Conservation (phyloP, 2,329 filamentous ascomycete genomes). For the Atkinsonella hypoxylon region DNA sequence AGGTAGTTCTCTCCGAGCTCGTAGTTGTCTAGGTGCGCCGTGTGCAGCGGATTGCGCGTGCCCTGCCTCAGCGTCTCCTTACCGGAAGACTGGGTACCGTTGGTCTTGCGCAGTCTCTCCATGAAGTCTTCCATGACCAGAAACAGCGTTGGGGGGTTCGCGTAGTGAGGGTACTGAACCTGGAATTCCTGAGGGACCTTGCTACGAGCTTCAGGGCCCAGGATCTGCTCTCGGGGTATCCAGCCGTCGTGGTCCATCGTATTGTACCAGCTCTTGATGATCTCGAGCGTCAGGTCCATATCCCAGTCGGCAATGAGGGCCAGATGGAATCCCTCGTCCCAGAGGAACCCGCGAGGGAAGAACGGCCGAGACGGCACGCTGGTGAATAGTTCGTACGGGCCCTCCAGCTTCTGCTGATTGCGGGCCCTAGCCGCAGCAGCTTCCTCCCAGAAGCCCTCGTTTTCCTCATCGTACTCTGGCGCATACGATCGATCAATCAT, state of each 20-base stretch:
- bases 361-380: slow-evolving; percentile 87
- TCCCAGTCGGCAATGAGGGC: slow-evolving; percentile 91
- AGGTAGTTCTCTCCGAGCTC: slow-evolving; percentile 61
- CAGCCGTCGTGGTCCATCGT: slow-evolving; percentile 95
- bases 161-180: slow-evolving; percentile 91
- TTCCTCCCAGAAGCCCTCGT: slow-evolving; percentile 92
- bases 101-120: slow-evolving; percentile 55
- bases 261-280: slow-evolving; percentile 91
- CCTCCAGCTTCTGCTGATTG: slow-evolving; percentile 58
- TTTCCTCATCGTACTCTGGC: slow-evolving; percentile 88
- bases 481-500: slow-evolving; percentile 84
- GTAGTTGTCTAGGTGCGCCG: slow-evolving; percentile 53
- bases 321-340: slow-evolving; percentile 96
- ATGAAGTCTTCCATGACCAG: slow-evolving; percentile 77
- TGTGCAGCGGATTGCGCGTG: slow-evolving; percentile 36
- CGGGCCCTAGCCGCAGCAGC: slow-evolving; percentile 66
- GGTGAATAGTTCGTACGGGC: slow-evolving; percentile 80
- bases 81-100: slow-evolving; percentile 31
- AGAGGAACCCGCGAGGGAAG: slow-evolving; percentile 91
- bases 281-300: slow-evolving; percentile 72
- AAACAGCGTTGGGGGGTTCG: slow-evolving; percentile 91
- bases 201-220: slow-evolving; percentile 81
- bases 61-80: slow-evolving; percentile 31
- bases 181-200: slow-evolving; percentile 93
- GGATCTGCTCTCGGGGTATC: slow-evolving; percentile 93